Conservation (phyloP, 352 stramenopile genomes). For the Globisporangium rhizosaccharum region DNA sequence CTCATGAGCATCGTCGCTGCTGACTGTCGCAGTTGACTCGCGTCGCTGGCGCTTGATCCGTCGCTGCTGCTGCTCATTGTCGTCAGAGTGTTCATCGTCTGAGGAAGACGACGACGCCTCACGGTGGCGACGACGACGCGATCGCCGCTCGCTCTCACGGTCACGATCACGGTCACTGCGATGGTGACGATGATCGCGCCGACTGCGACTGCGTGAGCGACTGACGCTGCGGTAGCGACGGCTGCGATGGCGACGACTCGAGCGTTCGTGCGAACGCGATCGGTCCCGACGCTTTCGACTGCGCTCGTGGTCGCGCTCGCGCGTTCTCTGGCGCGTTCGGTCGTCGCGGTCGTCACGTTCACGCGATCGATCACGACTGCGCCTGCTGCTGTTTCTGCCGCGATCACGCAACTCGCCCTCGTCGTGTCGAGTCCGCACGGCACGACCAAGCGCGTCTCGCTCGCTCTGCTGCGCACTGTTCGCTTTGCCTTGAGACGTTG, state of each 20-base stretch:
- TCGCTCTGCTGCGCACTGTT: too few relatives aligned
- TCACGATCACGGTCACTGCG: constrained; percentile 13
- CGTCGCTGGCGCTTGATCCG: too few relatives aligned
- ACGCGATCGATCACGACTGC: background rate
- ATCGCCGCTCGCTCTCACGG: constrained; percentile 1
- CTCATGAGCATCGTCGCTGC: background rate
- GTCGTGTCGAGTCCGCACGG: too few relatives aligned
- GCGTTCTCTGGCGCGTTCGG: background rate
- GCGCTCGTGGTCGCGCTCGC: constrained; percentile 15
- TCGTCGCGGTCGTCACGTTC: background rate
- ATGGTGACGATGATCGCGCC: constrained; percentile 9
- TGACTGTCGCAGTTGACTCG: too few relatives aligned
- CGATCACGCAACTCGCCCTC: too few relatives aligned
- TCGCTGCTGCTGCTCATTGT: background rate
- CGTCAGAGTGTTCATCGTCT: background rate
- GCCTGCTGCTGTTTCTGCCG: background rate
- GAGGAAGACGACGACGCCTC: constrained; percentile 17
- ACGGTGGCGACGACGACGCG: background rate
- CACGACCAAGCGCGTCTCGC: too few relatives aligned
- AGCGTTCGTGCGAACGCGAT: constrained; percentile 24
- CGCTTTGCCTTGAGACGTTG: too few relatives aligned
- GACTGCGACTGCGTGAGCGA: constrained; percentile 27
- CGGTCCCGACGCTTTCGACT: constrained; percentile 15
- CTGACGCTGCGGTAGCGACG: constrained; percentile 6
- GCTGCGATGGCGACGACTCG: constrained; percentile 10